These are phyloP conservation scores for Picea engelmannii DNA, from an alignment of 83 land plant species.

Conservation along the genomic window DNA sequence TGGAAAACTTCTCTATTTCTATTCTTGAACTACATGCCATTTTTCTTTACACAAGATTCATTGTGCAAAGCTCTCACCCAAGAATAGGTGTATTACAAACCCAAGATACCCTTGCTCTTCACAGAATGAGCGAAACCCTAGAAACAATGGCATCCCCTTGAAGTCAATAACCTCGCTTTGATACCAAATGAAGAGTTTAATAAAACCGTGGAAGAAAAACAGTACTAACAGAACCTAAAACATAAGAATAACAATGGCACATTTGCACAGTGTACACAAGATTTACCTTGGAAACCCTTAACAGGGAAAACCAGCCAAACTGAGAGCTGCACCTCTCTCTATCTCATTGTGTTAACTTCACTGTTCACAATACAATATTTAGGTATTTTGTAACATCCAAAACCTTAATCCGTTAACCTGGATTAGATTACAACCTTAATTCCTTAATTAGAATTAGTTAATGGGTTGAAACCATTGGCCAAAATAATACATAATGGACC, in stretches of 20 bases:
- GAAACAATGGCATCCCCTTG: not conserved
- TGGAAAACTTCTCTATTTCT: not conserved
- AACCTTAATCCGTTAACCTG: too few species aligned
- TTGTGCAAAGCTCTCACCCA: not conserved
- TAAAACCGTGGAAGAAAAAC: not conserved
- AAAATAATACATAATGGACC: too few species aligned
- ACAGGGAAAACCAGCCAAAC: not conserved
- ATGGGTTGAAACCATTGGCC: too few species aligned
- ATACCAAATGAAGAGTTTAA: not conserved
- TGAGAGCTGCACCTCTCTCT: not conserved
- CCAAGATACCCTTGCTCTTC: constrained; percentile 1
- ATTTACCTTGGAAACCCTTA: not conserved
- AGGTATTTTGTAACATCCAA: not conserved
- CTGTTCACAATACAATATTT: not conserved
- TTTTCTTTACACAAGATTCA: not conserved
- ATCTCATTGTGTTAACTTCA: not conserved
- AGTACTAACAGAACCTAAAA: not conserved
- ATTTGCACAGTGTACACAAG: not conserved
- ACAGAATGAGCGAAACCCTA: not conserved
- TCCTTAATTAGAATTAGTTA: too few species aligned
- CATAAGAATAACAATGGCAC: not conserved
- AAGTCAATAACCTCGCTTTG: not conserved
- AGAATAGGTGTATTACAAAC: not conserved
- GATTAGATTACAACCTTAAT: too few species aligned
- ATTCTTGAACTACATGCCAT: not conserved